Base-by-base conservation (phyloP, 2,329 filamentous ascomycete genomes). In the Xylariomycetidae sp. region DNA sequence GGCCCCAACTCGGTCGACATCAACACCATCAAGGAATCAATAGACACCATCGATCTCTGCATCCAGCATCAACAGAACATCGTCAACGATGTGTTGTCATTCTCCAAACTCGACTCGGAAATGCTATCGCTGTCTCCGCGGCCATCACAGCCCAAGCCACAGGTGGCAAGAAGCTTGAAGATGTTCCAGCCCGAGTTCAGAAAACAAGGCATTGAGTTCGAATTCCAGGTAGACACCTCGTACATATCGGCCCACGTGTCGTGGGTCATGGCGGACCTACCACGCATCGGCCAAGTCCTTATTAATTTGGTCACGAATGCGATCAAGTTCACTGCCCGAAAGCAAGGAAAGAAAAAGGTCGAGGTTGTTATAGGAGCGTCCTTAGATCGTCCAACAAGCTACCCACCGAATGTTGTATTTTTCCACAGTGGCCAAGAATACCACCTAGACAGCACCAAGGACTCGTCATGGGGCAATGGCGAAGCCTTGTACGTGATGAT, bases 101-200 rank as follows among this genome's bases (percentile, higher is more conserved):
- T 82, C 19, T 78, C 72, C 19, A 82, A 85, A 51, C 67, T 85
- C 14, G 81, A 85, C 50, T 82, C 78, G 2, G 77, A 77, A 29
- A 68, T 85, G 29, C 59, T 86, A 3, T 68, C 78, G 18, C 79
- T 85, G 1, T 79, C 79, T 1, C 81, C 81, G 0, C 72, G 82
- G 3, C 74, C 81, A 35, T 74, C 78, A 2, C 77, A 83, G 46
- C 81, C 81, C 0, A 61, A 82, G 20, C 68, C 10, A 72, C 20
- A 73, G 84, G 5, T 76, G 83, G 2, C 73, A 79, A 40, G 66
- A 76, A 28, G 78, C 79, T 60, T 85, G 27, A 85, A 83, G 52
- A 85, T 89, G 77, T 86, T 87, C 46, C 81, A 86, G 55, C 70
- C 79, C 3, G 83, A 89, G 52, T 62, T 88, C 13, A 66, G 74